phyloP scores from a whole-genome alignment of 2,329 filamentous ascomycete genomes.

The Penicillium fuscoglaucum region DNA sequence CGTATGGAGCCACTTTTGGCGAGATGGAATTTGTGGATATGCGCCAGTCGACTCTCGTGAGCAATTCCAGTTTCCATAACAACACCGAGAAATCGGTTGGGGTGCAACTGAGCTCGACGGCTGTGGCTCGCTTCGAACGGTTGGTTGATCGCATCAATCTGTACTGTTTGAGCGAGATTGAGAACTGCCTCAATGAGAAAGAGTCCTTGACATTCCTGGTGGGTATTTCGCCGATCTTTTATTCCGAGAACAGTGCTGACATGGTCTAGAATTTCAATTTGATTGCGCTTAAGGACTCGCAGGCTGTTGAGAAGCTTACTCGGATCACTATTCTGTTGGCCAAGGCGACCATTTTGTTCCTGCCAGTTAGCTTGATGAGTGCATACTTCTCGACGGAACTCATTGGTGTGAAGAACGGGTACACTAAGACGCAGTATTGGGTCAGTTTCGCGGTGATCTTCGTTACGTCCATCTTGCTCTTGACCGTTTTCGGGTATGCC shows the following conservation, averaged over 20 bases:
- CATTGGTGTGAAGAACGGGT: conserved; percentile 55
- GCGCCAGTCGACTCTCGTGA: conserved; percentile 31
- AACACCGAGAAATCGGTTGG: conserved; percentile 35
- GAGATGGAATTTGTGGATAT: conserved; percentile 44
- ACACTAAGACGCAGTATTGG: conserved; percentile 67
- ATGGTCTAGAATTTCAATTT: conserved; percentile 69
- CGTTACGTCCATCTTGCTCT: conserved; percentile 56
- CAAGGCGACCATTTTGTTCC: conserved; percentile 73
- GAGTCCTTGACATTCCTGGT: conserved; percentile 68
- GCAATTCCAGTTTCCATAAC: conserved; percentile 23
- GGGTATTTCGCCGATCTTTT: conserved; percentile 25
- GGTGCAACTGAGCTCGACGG: conserved; percentile 47
- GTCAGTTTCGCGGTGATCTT: conserved; percentile 65
- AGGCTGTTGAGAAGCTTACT: conserved; percentile 69
- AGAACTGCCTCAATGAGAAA: conserved; percentile 67
- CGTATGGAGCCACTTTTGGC: conserved; percentile 24
- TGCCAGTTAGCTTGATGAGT: conserved; percentile 73
- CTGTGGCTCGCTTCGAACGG: conserved; percentile 60
- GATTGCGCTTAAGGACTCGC: conserved; percentile 72
- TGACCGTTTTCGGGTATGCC: conserved; percentile 60
- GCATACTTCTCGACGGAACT: conserved; percentile 72
- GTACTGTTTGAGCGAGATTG: conserved; percentile 64
- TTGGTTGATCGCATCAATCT: conserved; percentile 61
- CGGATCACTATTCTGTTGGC: conserved; percentile 70
- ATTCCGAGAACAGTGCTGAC: conserved; percentile 6